Base-by-base conservation (phyloP, 2,329 filamentous ascomycete genomes). In the Fusarium nanum region DNA sequence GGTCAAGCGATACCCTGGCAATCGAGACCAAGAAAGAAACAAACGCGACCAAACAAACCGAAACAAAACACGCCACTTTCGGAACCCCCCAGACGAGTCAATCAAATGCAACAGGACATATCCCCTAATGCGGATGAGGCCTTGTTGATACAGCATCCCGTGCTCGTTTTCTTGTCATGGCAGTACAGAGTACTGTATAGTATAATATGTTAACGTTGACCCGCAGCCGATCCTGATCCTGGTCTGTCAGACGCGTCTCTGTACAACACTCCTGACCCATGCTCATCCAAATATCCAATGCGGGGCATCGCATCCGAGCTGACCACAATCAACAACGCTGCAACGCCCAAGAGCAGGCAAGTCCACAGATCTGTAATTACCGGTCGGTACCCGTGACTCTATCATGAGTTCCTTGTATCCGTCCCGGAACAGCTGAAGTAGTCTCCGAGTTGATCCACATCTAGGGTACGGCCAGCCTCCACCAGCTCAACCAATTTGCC, bases 401-500 rank as follows among this genome's bases (percentile, higher is more conserved):
- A 37, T 56, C 34, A 60, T 59, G 60, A 56, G 56, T 57, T 64
- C 62, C 56, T 50, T 64, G 69, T 41, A 40, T 56, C 42, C 58
- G 56, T 56, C 50, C 62, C 58, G 64, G 48, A 61, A 52, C 34
- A 54, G 42, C 74, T 68, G 50, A 81, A 74, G 20, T 67, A 54
- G 25, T 64, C 64, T 37, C 64, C 75, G 40, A 85, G 75, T 47
- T 82, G 78, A 32, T 73, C 71, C 55, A 77, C 77, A 27, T 73
- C 73, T 54, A 85, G 70, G 49, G 67, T 64, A 30, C 62, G 65
- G 23, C 76, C 74, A 6, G 70, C 72, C 68, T 84, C 81, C 13
- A 88, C 83, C 46, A 87, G 73, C 32, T 76, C 70, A 16, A 86
- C 77, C 34, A 87, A 70, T 56, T 71, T 78, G 67, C 78, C 76